These are phyloP conservation scores for Wickerhamomyces mucosus DNA, from an alignment of 805 yeast species.

Conservation along the genomic window DNA sequence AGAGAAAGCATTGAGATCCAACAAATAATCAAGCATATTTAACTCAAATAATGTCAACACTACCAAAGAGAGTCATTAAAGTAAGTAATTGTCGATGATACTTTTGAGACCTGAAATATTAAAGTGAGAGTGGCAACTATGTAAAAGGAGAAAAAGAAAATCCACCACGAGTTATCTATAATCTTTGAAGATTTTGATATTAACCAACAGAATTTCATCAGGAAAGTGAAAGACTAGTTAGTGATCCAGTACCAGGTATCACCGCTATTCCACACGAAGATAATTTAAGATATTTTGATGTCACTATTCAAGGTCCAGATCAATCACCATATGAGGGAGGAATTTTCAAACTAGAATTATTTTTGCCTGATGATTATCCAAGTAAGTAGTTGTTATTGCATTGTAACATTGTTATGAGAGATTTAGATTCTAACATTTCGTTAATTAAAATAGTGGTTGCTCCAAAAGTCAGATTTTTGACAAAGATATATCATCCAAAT, in stretches of 20 bases:
- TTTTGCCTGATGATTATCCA: constrained; percentile 93
- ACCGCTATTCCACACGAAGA: constrained; percentile 91
- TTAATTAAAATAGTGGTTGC: constrained; percentile 53
- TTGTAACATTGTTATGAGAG: too few species aligned
- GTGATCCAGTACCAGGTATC: constrained; percentile 96
- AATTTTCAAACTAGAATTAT: constrained; percentile 72
- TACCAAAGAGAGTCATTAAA: constrained; percentile 90
- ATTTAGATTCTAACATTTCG: not conserved
- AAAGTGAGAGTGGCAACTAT: too few species aligned
- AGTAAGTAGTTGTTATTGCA: constrained; percentile 29
- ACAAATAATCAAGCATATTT: too few species aligned
- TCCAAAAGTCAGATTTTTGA: constrained; percentile 88
- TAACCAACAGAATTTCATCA: too few species aligned
- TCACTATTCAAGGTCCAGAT: constrained; percentile 83
- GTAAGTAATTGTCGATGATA: constrained; percentile 31
- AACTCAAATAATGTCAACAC: constrained; percentile 17
- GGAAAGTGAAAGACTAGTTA: constrained; percentile 87
- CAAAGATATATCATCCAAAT: constrained; percentile 93
- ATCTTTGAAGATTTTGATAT: too few species aligned
- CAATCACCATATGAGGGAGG: constrained; percentile 91
- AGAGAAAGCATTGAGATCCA: too few species aligned
- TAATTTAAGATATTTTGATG: constrained; percentile 87
- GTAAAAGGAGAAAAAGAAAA: too few species aligned
- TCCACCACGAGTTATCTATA: too few species aligned
- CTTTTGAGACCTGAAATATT: too few species aligned